Evolutionary conservation across 768 basidiomycete species (phyloP).

Genomic region (Leccinum truebloodii): DNA sequence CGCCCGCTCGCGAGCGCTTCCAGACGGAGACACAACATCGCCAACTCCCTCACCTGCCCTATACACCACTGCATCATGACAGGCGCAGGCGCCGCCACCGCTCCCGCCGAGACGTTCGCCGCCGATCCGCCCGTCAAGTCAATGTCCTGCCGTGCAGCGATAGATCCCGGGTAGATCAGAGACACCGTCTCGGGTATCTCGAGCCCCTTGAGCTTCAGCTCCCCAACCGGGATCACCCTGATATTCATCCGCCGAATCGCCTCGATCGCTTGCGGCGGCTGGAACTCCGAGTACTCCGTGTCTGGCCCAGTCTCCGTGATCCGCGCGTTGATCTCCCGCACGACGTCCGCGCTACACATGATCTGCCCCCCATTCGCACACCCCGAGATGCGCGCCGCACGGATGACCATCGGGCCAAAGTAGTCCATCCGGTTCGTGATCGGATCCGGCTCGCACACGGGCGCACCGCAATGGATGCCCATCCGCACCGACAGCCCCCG

Average conservation of each 20-base stretch:
- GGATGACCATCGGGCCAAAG: slow-evolving; percentile 95
- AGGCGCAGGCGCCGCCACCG: slow-evolving; percentile 4
- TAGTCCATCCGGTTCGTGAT: slow-evolving; percentile 97
- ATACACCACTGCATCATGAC: slow-evolving; percentile 55
- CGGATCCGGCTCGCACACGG: slow-evolving; percentile 88
- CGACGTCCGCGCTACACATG: slow-evolving; percentile 84
- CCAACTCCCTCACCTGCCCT: slow-evolving; percentile 74
- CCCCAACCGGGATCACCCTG: slow-evolving; percentile 74
- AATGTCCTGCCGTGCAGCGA: slow-evolving; percentile 70
- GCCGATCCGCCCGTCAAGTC: slow-evolving; percentile 34
- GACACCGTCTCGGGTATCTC: slow-evolving; percentile 89
- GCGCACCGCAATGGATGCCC: slow-evolving; percentile 93
- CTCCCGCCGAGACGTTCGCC: slow-evolving; percentile 13
- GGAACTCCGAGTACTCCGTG: slow-evolving; percentile 60
- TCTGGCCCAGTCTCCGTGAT: slow-evolving; percentile 54
- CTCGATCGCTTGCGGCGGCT: slow-evolving; percentile 64
- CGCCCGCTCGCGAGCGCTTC: slow-evolving; percentile 72
- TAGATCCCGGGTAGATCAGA: slow-evolving; percentile 76
- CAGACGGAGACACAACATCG: slow-evolving; percentile 70
- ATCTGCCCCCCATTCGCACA: slow-evolving; percentile 92
- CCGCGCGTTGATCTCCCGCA: slow-evolving; percentile 73
- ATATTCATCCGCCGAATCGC: slow-evolving; percentile 75
- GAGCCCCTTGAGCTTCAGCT: slow-evolving; percentile 91
- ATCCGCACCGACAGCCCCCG: slow-evolving; percentile 95
- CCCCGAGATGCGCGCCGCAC: slow-evolving; percentile 81